Base-by-base conservation (phyloP, 2,329 filamentous ascomycete species). In the Myotisia sp. region DNA sequence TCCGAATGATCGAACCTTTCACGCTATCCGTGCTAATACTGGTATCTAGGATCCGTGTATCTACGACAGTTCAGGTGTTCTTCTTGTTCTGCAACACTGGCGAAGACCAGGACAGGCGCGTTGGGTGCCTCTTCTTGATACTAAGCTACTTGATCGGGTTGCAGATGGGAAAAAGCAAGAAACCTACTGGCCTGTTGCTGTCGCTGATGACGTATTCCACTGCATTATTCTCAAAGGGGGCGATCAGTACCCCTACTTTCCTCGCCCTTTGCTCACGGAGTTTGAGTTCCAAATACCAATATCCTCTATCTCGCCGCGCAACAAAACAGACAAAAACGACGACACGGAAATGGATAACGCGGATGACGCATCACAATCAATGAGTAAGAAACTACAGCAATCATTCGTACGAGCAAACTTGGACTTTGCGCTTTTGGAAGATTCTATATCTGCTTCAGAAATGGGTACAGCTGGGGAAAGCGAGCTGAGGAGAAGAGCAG, bases 181-280 rank as follows among this genome's bases (percentile, higher is more conserved):
- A 59, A 73, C 68, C 0, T 98, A 98, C 63, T 98, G 86, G 71
- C 90, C 90, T 1, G 83, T 98, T 20, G 90, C 90, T 1, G 86
- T 95, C 1, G 84, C 87, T 2, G 76, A 86, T 47, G 71, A 80
- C 50, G 87, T 80, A 50, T 98, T 98, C 58, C 87, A 95, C 66
- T 98, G 92, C 62, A 94, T 98, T 59, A 95, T 98, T 48, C 76
- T 98, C 51, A 98, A 98, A 61, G 90, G 90, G 42, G 81, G 80
- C 22, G 90, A 98, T 52, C 73, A 79, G 51, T 83, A 94, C 51
- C 86, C 87, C 0, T 94, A 90, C 62, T 95, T 87, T 60, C 90
- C 84, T 7, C 76, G 81, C 6, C 86, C 84, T 2, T 64, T 94
- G 23, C 76, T 98, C 22, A 86, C 79, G 26, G 90, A 98, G 54